phyloP scores from a whole-genome alignment of 1,139 yeast genomes.

The Diutina pseudorugosa region DNA sequence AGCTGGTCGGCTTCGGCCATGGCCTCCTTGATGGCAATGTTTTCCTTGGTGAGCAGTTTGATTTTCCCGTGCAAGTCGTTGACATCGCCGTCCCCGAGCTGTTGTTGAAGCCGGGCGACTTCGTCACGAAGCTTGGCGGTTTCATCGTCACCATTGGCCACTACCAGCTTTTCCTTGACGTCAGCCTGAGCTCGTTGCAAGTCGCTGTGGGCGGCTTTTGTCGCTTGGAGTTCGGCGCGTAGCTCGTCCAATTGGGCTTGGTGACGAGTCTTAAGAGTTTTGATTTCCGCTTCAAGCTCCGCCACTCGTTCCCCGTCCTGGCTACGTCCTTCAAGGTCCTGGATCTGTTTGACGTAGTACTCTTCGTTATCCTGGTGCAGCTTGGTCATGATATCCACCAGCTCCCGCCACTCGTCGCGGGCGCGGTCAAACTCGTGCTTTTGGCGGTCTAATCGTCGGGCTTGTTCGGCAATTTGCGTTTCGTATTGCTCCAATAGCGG shows the following conservation, averaged over 20 bases:
- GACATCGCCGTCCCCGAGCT: not conserved
- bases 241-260: not conserved
- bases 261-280: not conserved
- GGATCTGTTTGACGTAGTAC: conserved; percentile 1
- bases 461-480: conserved; percentile 14
- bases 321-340: not conserved
- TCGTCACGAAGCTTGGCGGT: not conserved
- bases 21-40: conserved; percentile 3
- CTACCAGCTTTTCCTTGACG: not conserved
- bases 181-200: not conserved
- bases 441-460: not conserved
- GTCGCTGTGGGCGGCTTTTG: not conserved
- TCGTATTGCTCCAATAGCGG: conserved; percentile 36
- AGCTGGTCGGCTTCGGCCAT: conserved; percentile 4
- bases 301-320: not conserved
- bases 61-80: not conserved
- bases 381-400: conserved; percentile 1
- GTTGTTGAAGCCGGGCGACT: not conserved
- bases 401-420: conserved; percentile 2
- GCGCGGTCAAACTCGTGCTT: not conserved
- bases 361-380: conserved; percentile 3
- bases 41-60: conserved; percentile 2
- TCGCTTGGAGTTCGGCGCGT: not conserved
- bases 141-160: not conserved
- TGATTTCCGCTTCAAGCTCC: not conserved